These are phyloP conservation scores for Xylariomycetidae sp. DNA, from an alignment of 2,329 filamentous ascomycete species.

Conservation along the genomic window DNA sequence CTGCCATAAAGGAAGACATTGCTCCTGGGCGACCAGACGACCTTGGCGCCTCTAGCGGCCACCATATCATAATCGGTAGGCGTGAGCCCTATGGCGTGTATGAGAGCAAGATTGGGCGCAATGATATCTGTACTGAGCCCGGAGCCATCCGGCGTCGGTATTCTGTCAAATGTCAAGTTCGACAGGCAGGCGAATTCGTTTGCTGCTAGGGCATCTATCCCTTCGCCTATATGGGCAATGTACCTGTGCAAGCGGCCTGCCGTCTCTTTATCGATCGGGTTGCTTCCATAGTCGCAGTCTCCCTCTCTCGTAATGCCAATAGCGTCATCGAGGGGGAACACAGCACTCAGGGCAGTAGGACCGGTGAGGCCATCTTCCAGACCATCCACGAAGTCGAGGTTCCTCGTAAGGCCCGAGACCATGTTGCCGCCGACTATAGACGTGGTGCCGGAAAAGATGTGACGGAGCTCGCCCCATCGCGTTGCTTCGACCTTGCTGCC, in stretches of 20 bases:
- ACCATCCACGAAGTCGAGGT: slow-evolving; percentile 21
- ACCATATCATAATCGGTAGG: slow-evolving; percentile 19
- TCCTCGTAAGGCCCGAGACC: slow-evolving; percentile 21
- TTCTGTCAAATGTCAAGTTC: slow-evolving; percentile 16
- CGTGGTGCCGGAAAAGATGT: slow-evolving; percentile 25
- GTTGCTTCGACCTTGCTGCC: slow-evolving; percentile 15
- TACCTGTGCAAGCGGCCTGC: slow-evolving; percentile 15
- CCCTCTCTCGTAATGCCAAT: slow-evolving; percentile 16
- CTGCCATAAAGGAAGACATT: slow-evolving; percentile 24
- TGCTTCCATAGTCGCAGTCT: slow-evolving; percentile 23
- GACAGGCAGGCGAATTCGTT: slow-evolving; percentile 26
- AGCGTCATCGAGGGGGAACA: slow-evolving; percentile 21
- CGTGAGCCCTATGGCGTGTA: slow-evolving; percentile 22
- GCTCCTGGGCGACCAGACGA: slow-evolving; percentile 25
- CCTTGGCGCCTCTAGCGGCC: slow-evolving; percentile 19
- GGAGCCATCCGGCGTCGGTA: slow-evolving; percentile 11
- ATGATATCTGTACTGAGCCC: slow-evolving; percentile 22
- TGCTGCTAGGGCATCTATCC: slow-evolving; percentile 19
- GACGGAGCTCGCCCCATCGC: slow-evolving; percentile 24
- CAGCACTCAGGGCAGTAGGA: slow-evolving; percentile 14
- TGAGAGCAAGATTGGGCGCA: slow-evolving; percentile 18
- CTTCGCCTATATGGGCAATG: slow-evolving; percentile 23
- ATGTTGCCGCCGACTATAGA: slow-evolving; percentile 22
- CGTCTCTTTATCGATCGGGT: slow-evolving; percentile 9
- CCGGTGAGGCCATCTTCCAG: slow-evolving; percentile 15